Evolutionary conservation across 2,329 filamentous ascomycete species (phyloP).

Genomic region (Colletotrichum caudatum): DNA sequence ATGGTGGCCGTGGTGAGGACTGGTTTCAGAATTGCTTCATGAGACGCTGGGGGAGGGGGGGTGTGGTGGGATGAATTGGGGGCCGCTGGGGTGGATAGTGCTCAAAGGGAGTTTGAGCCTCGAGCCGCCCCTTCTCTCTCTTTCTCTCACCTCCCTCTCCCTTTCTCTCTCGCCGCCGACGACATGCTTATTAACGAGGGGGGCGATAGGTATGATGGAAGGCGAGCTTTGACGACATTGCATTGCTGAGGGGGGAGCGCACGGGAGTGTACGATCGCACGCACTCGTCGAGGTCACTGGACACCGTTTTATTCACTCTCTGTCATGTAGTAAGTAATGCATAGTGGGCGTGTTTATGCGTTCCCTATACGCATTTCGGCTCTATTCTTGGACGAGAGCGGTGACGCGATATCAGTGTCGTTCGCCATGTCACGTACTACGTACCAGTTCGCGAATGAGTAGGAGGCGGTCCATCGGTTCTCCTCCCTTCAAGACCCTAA

Average conservation of each 20-base stretch:
- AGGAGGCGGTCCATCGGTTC: background rate
- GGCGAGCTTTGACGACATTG: background rate
- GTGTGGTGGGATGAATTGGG: slow-evolving; percentile 34
- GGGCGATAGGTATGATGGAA: background rate
- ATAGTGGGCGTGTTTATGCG: background rate
- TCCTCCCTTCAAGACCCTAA: too few species aligned
- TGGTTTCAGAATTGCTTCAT: slow-evolving; percentile 60
- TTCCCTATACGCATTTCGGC: background rate
- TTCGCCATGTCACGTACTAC: background rate
- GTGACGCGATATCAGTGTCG: background rate
- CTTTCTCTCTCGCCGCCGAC: background rate
- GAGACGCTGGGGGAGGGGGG: slow-evolving; percentile 44
- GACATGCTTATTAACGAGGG: slow-evolving; percentile 8
- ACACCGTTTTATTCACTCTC: background rate
- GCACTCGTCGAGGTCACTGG: background rate
- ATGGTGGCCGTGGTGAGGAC: slow-evolving; percentile 33
- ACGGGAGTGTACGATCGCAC: background rate
- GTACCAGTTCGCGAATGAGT: background rate
- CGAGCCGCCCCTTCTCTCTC: background rate
- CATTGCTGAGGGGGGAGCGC: background rate
- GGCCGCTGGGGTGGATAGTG: slow-evolving; percentile 18
- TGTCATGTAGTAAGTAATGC: background rate
- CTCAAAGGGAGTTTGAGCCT: slow-evolving; percentile 25
- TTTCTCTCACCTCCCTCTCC: background rate
- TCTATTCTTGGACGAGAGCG: background rate